Percentiles rank a stretch among this genome's conserved stretches.
phyloP scores from a whole-genome alignment of 139 green algal species.

The Coelastrella sp. region DNA sequence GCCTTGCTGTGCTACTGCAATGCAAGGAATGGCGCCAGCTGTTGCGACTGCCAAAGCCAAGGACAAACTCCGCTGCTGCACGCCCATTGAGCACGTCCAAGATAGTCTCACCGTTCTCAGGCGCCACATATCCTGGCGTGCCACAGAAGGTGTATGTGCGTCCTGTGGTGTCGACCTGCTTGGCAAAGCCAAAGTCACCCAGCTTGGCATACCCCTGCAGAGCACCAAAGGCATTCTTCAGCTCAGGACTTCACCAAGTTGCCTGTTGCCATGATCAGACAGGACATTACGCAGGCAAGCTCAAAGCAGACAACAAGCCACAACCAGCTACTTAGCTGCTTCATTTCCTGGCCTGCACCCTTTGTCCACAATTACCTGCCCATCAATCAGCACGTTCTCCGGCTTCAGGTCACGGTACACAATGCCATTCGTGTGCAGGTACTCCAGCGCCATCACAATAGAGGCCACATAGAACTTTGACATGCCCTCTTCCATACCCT shows the following conservation, averaged over 20 bases:
- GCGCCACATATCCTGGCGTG: slow-evolving; percentile 80
- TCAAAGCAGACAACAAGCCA: too few relatives aligned
- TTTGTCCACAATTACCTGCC: slow-evolving; percentile 49
- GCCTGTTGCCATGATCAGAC: too few relatives aligned
- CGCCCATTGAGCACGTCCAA: background rate
- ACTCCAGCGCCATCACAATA: slow-evolving; percentile 93
- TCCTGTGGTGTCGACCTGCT: slow-evolving; percentile 79
- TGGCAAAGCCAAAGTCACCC: slow-evolving; percentile 93
- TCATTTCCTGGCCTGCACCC: too few relatives aligned
- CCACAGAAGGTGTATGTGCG: slow-evolving; percentile 98
- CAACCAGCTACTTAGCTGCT: too few relatives aligned
- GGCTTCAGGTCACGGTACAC: slow-evolving; percentile 97
- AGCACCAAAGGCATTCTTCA: background rate
- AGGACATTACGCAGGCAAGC: too few relatives aligned
- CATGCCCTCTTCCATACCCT: slow-evolving; percentile 86
- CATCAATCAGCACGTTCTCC: slow-evolving; percentile 96
- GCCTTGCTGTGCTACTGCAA: too few relatives aligned
- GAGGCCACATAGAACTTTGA: slow-evolving; percentile 91
- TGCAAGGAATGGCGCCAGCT: too few relatives aligned
- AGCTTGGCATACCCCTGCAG: slow-evolving; percentile 90
- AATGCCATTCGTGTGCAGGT: slow-evolving; percentile 90
- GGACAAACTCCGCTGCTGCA: too few relatives aligned
- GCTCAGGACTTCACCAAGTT: too few relatives aligned
- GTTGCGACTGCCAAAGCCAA: too few relatives aligned
- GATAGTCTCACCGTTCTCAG: slow-evolving; percentile 45